phyloP scores from a whole-genome alignment of 2,329 filamentous ascomycete species.

The Stachybotrys chartarum region DNA sequence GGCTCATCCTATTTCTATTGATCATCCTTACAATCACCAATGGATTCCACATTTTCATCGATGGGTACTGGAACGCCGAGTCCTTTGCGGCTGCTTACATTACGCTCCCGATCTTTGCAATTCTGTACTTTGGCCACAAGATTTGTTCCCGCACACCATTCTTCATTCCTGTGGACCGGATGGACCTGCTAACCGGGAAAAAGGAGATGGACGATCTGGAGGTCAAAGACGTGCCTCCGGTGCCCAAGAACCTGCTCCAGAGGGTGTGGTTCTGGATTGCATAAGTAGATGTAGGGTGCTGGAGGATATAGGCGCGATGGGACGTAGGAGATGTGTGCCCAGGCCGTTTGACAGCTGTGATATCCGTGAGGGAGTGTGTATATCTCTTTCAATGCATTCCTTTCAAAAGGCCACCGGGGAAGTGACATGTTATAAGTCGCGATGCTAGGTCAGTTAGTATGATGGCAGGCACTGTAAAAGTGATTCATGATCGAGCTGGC shows the following conservation, averaged over 20 bases:
- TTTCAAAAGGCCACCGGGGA: too few relatives aligned
- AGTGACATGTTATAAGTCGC: too few relatives aligned
- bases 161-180: constrained; percentile 34
- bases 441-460: too few relatives aligned
- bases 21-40: constrained; percentile 62
- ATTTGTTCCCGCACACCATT: constrained; percentile 35
- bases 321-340: too few relatives aligned
- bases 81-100: constrained; percentile 61
- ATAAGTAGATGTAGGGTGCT: constrained; percentile 13
- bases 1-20: constrained; percentile 49
- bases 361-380: too few relatives aligned
- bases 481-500: too few relatives aligned
- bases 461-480: too few relatives aligned
- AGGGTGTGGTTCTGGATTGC: constrained; percentile 52
- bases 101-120: constrained; percentile 53
- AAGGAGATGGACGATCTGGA: constrained; percentile 55
- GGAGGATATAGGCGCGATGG: too few relatives aligned
- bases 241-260: constrained; percentile 43
- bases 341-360: too few relatives aligned
- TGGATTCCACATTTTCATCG: constrained; percentile 69
- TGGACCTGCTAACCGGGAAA: constrained; percentile 52
- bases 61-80: constrained; percentile 52
- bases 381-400: too few relatives aligned
- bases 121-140: constrained; percentile 57
- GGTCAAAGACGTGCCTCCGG: constrained; percentile 36